Conservation (phyloP, 2,329 filamentous ascomycete species). For the Canariomyces notabilis region DNA sequence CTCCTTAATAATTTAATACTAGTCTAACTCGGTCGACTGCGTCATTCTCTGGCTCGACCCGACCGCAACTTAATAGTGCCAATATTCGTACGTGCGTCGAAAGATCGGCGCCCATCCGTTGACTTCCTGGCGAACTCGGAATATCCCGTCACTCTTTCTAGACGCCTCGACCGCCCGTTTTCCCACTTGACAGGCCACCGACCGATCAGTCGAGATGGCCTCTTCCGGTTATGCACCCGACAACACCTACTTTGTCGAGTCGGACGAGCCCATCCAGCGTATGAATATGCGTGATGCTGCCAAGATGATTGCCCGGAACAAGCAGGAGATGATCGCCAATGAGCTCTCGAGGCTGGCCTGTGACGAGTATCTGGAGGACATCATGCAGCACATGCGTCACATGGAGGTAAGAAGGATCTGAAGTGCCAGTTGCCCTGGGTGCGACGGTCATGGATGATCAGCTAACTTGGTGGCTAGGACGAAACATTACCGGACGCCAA, state of each 20-base stretch:
- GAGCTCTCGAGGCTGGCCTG: conserved; percentile 80
- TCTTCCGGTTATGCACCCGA: conserved; percentile 34
- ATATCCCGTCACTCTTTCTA: conserved; percentile 22
- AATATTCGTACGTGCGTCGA: conserved; percentile 38
- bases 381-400: conserved; percentile 86
- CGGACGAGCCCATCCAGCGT: conserved; percentile 48
- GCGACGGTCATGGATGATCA: not conserved
- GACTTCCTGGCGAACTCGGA: conserved; percentile 28
- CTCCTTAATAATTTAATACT: conserved; percentile 57
- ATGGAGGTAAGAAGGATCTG: conserved; percentile 68
- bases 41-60: conserved; percentile 33
- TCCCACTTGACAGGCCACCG: too few relatives aligned
- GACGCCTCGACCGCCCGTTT: conserved; percentile 23
- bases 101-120: too few relatives aligned
- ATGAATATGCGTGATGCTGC: conserved; percentile 70
- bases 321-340: conserved; percentile 81
- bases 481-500: conserved; percentile 93
- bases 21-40: conserved; percentile 40
- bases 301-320: conserved; percentile 72
- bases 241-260: conserved; percentile 53
- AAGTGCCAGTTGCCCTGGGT: not conserved
- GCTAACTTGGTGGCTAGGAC: conserved; percentile 40
- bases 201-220: conserved; percentile 27
- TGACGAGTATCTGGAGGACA: conserved; percentile 90
- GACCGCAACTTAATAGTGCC: conserved; percentile 21